Evolutionary conservation across 768 basidiomycete species (phyloP).

Genomic region (Heimioporus sp.): DNA sequence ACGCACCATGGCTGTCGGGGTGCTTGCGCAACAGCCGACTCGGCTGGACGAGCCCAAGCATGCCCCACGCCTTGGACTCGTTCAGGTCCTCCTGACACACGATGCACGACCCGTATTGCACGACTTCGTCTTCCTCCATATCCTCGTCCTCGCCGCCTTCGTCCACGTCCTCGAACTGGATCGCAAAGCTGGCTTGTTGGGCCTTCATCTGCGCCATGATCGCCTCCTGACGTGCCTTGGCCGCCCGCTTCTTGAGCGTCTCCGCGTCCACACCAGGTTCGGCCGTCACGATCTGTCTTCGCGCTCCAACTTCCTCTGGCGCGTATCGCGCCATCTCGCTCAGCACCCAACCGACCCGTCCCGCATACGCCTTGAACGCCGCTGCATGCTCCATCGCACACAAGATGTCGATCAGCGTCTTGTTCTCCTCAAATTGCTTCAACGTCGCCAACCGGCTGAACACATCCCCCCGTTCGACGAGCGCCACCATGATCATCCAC

Average conservation of each 20-base stretch:
- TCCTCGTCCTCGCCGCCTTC: constrained; percentile 62
- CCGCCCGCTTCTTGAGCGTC: constrained; percentile 77
- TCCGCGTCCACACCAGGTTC: constrained; percentile 47
- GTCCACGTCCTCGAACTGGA: constrained; percentile 74
- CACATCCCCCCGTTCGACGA: constrained; percentile 62
- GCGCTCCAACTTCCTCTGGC: constrained; percentile 52
- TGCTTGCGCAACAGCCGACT: constrained; percentile 80
- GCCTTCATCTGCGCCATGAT: constrained; percentile 97
- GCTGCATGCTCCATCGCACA: constrained; percentile 78
- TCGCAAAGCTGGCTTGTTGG: constrained; percentile 84
- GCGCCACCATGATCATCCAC: constrained; percentile 81
- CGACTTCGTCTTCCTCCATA: constrained; percentile 42
- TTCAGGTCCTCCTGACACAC: constrained; percentile 96
- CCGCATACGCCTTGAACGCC: constrained; percentile 67
- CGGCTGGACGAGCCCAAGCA: constrained; percentile 83
- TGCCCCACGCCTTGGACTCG: constrained; percentile 71
- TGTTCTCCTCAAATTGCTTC: constrained; percentile 55
- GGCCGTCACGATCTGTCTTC: constrained; percentile 43
- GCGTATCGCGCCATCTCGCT: constrained; percentile 53
- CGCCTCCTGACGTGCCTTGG: constrained; percentile 86
- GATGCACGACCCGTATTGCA: constrained; percentile 90
- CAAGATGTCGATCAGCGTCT: constrained; percentile 68
- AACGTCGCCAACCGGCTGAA: constrained; percentile 61
- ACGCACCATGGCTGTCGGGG: constrained; percentile 57
- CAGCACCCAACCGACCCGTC: constrained; percentile 77